These are phyloP conservation scores for Cryphonectria carpinicola DNA, from an alignment of 2,329 filamentous ascomycete species.

Conservation along the genomic window DNA sequence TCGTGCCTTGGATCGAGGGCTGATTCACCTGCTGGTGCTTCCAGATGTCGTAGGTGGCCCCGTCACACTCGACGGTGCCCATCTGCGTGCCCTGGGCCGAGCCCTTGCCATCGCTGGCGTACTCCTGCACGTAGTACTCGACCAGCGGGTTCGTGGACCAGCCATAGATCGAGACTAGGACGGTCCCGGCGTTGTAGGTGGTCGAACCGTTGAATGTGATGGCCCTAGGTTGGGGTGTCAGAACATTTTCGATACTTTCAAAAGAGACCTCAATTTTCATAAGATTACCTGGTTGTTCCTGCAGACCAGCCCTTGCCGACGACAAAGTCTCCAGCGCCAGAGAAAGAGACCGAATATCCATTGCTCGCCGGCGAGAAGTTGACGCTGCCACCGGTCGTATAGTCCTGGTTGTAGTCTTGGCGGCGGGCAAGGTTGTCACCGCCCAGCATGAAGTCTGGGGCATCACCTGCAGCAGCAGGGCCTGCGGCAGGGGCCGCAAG, in stretches of 20 bases:
- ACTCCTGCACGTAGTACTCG: conserved; percentile 46
- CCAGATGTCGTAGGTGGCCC: conserved; percentile 42
- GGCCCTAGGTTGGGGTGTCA: conserved; percentile 30
- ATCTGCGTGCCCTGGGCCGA: conserved; percentile 38
- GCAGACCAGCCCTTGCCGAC: conserved; percentile 63
- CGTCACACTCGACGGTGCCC: conserved; percentile 40
- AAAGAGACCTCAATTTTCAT: neutral
- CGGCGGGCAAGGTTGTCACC: conserved; percentile 34
- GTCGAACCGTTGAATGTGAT: conserved; percentile 38
- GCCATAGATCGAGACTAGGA: conserved; percentile 43
- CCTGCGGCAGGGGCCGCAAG: conserved; percentile 33
- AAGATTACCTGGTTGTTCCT: conserved; percentile 51
- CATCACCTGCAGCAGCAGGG: conserved; percentile 23
- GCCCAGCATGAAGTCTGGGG: conserved; percentile 36
- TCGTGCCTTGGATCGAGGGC: conserved; percentile 51
- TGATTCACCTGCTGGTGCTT: conserved; percentile 44
- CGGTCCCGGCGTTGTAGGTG: conserved; percentile 33
- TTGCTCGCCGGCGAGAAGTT: conserved; percentile 35
- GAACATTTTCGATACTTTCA: neutral
- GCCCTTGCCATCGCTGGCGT: conserved; percentile 36
- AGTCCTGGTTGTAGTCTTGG: conserved; percentile 47
- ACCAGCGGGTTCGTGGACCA: conserved; percentile 44
- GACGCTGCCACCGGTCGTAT: conserved; percentile 44
- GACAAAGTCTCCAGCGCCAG: conserved; percentile 55
- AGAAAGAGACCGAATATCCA: conserved; percentile 49